Percentiles rank a stretch among this genome's conserved stretches.
phyloP scores from a whole-genome alignment of 345 rosid genomes.

The Chamaenerion angustifolium region DNA sequence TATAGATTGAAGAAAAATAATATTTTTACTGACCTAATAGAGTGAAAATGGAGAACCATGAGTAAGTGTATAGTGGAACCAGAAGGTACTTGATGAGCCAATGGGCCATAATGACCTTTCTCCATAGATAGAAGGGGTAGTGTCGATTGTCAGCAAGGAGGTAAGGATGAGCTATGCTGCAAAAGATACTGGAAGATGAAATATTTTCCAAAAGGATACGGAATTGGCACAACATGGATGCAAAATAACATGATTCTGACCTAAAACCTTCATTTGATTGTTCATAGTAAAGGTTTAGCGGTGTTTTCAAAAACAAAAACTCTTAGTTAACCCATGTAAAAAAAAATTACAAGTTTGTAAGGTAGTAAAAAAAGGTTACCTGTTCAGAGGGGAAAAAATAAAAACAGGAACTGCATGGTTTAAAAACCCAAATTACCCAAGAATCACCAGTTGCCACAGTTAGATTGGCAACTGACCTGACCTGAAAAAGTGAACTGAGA shows the following conservation, averaged over 20 bases:
- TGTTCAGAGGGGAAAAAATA: no score
- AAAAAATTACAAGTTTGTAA: no score
- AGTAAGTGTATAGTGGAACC: conserved; percentile 58
- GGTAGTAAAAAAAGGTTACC: no score
- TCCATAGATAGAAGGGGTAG: conserved; percentile 83
- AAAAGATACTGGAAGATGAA: conserved; percentile 15
- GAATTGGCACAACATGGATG: no score
- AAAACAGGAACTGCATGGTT: no score
- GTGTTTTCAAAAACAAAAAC: no score
- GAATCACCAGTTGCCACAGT: not conserved
- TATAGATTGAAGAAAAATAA: not conserved
- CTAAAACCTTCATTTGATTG: no score
- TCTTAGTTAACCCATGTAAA: no score
- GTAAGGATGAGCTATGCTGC: conserved; percentile 89
- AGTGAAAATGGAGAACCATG: conserved; percentile 72
- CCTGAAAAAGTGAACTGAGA: conserved; percentile 79
- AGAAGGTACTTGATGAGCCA: conserved; percentile 60
- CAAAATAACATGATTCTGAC: no score
- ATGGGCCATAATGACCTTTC: conserved; percentile 61
- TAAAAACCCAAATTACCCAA: no score
- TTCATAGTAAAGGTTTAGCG: no score
- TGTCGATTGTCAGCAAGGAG: conserved; percentile 96
- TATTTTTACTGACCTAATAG: conserved; percentile 38
- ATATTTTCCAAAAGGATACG: not conserved
- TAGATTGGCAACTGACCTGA: conserved; percentile 13